A percentile compares a stretch with the other conserved stretches of the same genome.
These are phyloP conservation scores for Skeletonema tropicum DNA, from an alignment of 108 stramenopile species.

Conservation along the genomic window DNA sequence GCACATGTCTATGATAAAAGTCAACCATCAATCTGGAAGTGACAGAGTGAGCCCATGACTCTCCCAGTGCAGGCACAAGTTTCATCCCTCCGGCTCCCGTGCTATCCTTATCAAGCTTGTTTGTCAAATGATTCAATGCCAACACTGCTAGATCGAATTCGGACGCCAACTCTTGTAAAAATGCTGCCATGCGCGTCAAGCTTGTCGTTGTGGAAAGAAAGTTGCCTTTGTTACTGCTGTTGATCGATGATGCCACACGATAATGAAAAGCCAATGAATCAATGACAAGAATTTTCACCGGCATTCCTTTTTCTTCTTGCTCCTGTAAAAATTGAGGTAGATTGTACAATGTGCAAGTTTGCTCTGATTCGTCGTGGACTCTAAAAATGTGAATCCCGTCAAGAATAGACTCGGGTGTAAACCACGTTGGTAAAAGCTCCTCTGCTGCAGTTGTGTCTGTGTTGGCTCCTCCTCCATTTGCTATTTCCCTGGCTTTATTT, in stretches of 20 bases:
- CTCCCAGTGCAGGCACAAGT: slow-evolving; percentile 91
- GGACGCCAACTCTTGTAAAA: slow-evolving; percentile 73
- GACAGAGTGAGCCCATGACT: slow-evolving; percentile 94
- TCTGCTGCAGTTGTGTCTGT: slow-evolving; percentile 14
- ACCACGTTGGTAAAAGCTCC: slow-evolving; percentile 42
- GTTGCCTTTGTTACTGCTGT: slow-evolving; percentile 16
- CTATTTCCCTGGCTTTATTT: slow-evolving; percentile 7
- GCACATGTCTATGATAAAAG: slow-evolving; percentile 27
- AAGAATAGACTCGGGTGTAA: slow-evolving; percentile 66
- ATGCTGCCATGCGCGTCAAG: slow-evolving; percentile 69
- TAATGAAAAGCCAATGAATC: slow-evolving; percentile 97
- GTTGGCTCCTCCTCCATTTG: slow-evolving; percentile 3
- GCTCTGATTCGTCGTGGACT: slow-evolving; percentile 83
- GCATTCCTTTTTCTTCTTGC: slow-evolving; percentile 36
- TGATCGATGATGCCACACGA: slow-evolving; percentile 51
- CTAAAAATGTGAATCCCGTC: slow-evolving; percentile 91
- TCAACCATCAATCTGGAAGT: slow-evolving; percentile 81
- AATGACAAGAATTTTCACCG: slow-evolving; percentile 82
- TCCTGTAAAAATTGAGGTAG: slow-evolving; percentile 57
- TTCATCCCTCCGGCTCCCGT: slow-evolving; percentile 26
- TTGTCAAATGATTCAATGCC: slow-evolving; percentile 96
- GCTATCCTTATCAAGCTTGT: slow-evolving; percentile 50
- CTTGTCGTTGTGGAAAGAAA: slow-evolving; percentile 67
- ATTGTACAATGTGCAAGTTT: slow-evolving; percentile 77
- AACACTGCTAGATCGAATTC: slow-evolving; percentile 80